A percentile compares a stretch with the other conserved stretches of the same genome.
phyloP scores from a whole-genome alignment of 208 protist species.

The Trypanosomatidae sp. region DNA sequence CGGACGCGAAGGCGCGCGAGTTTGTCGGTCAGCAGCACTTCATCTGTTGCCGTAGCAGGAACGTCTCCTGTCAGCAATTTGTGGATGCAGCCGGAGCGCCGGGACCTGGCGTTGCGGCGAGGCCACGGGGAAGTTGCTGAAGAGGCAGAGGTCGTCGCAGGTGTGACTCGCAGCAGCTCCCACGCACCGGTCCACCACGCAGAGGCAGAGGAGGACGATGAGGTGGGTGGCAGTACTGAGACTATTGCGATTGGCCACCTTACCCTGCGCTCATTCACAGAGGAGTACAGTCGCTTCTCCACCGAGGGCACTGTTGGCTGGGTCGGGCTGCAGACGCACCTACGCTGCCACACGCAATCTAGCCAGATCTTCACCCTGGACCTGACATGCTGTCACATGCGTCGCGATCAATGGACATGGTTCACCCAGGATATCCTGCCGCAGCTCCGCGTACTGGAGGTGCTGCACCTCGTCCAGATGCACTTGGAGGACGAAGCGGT shows the following conservation, averaged over 20 bases:
- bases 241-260: background rate
- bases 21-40: background rate
- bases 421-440: conserved; percentile 59
- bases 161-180: background rate
- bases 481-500: conserved; percentile 53
- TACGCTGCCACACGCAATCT: conserved; percentile 40
- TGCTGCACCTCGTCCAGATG: conserved; percentile 54
- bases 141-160: background rate
- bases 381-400: conserved; percentile 46
- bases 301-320: conserved; percentile 32
- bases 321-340: conserved; percentile 39
- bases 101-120: background rate
- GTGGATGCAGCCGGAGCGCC: background rate
- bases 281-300: conserved; percentile 24
- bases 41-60: background rate
- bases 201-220: background rate
- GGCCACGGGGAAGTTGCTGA: background rate
- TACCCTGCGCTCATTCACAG: conserved; percentile 24
- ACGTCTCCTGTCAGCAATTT: background rate
- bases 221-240: background rate
- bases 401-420: conserved; percentile 64
- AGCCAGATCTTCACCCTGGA: conserved; percentile 45
- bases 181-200: background rate
- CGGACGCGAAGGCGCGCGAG: background rate
- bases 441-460: conserved; percentile 41